Percentiles rank a stretch among this genome's conserved stretches.
These are phyloP conservation scores for Mycena maculata DNA, from an alignment of 768 basidiomycete genomes.

Conservation along the genomic window DNA sequence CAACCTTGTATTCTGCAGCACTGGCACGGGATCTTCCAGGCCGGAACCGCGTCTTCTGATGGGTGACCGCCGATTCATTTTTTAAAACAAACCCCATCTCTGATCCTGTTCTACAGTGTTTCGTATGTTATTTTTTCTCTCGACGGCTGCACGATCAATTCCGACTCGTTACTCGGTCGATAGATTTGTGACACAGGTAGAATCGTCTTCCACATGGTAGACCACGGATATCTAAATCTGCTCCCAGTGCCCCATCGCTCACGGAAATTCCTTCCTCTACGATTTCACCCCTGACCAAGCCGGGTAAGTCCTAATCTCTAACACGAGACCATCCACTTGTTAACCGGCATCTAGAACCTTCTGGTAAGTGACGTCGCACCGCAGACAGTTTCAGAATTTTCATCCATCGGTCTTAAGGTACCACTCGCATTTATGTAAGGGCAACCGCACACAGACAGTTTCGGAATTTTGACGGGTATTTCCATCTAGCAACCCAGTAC, in stretches of 20 bases:
- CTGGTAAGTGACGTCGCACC: too few species aligned
- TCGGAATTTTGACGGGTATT: neutral
- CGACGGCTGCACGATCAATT: too few species aligned
- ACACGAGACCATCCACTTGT: neutral
- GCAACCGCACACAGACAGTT: neutral
- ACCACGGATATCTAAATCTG: too few species aligned
- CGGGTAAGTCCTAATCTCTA: constrained; percentile 3
- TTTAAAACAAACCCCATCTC: neutral
- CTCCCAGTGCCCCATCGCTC: constrained; percentile 19
- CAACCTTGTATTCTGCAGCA: neutral
- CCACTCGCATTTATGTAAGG: constrained; percentile 17
- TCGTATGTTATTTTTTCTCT: too few species aligned
- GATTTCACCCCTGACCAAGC: constrained; percentile 18
- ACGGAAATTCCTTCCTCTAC: constrained; percentile 20
- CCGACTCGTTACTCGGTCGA: too few species aligned
- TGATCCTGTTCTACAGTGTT: constrained; percentile 8
- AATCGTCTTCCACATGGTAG: too few species aligned
- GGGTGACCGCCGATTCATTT: neutral
- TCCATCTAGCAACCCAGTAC: constrained; percentile 6
- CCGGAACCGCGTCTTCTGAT: constrained; percentile 17
- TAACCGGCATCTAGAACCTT: constrained; percentile 4
- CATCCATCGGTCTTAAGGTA: too few species aligned
- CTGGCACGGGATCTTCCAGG: constrained; percentile 21
- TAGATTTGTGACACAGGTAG: too few species aligned
- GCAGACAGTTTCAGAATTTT: too few species aligned